Conservation (phyloP, 1,284 basidiomycete species). For the Leccinum griseonigrum region DNA sequence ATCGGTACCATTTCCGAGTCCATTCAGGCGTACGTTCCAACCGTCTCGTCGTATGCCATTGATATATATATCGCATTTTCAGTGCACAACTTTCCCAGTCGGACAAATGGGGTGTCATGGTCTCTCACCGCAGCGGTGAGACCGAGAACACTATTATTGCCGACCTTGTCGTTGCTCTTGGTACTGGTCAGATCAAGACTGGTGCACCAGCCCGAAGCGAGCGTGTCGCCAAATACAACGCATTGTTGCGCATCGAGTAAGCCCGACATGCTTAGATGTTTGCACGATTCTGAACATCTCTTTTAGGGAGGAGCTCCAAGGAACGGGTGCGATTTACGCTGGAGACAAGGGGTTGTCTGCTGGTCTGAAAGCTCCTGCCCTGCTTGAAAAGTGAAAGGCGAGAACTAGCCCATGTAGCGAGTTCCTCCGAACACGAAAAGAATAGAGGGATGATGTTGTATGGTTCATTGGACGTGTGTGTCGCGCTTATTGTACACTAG, state of each 20-base stretch:
- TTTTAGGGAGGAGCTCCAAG: slow-evolving; percentile 73
- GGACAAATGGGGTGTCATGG: slow-evolving; percentile 99
- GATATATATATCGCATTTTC: slow-evolving; percentile 10
- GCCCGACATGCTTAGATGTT: slow-evolving; percentile 29
- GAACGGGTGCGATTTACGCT: slow-evolving; percentile 66
- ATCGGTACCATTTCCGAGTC: slow-evolving; percentile 99
- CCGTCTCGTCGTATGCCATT: not conserved
- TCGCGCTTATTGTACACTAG: slow-evolving; percentile 24
- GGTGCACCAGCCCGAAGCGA: slow-evolving; percentile 93
- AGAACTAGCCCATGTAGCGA: not conserved
- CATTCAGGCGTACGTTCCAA: slow-evolving; percentile 78
- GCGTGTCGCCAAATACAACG: slow-evolving; percentile 94
- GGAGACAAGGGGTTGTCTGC: slow-evolving; percentile 79
- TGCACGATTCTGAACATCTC: slow-evolving; percentile 15
- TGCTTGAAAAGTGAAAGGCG: slow-evolving; percentile 61
- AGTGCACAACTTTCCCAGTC: slow-evolving; percentile 96
- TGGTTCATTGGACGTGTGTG: slow-evolving; percentile 27
- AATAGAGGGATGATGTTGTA: slow-evolving; percentile 21
- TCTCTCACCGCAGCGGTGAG: slow-evolving; percentile 98
- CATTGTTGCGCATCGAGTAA: slow-evolving; percentile 87
- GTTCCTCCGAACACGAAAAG: slow-evolving; percentile 5
- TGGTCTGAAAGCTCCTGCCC: slow-evolving; percentile 69
- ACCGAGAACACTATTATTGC: slow-evolving; percentile 97
- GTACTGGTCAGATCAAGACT: slow-evolving; percentile 96
- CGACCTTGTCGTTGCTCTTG: slow-evolving; percentile 94